A percentile compares a stretch with the other conserved stretches of the same genome.
Conservation (phyloP, 495 filamentous ascomycete species). For the Apiosordaria backusii region DNA sequence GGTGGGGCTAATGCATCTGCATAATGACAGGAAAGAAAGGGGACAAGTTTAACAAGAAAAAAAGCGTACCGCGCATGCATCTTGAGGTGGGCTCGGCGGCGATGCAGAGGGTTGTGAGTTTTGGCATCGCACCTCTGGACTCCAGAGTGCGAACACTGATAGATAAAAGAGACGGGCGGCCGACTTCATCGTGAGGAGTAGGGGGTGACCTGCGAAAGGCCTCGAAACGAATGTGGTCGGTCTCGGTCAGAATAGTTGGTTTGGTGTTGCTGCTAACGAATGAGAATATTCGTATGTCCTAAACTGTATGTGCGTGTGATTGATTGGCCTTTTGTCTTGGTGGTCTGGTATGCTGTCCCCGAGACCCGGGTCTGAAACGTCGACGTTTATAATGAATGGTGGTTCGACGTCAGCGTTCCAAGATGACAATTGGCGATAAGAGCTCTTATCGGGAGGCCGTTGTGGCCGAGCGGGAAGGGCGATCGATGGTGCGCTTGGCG, state of each 20-base stretch:
- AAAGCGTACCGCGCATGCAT: conserved; percentile 49
- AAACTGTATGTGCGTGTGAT: not conserved
- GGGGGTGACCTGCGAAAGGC: not conserved
- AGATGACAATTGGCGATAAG: conserved; percentile 19
- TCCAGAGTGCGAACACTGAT: conserved; percentile 70
- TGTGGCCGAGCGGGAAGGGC: not conserved
- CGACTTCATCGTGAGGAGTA: conserved; percentile 54
- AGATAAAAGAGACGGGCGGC: conserved; percentile 69
- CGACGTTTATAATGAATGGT: not conserved
- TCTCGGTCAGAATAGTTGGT: not conserved
- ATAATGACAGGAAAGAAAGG: conserved; percentile 16
- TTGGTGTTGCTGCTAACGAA: not conserved
- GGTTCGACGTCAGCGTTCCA: conserved; percentile 11
- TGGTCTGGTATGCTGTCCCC: conserved; percentile 2
- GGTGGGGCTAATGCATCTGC: conserved; percentile 20
- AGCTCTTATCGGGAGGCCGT: conserved; percentile 9
- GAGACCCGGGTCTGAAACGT: conserved; percentile 24
- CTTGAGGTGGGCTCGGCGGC: conserved; percentile 33
- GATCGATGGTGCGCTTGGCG: conserved; percentile 13
- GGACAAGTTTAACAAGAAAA: conserved; percentile 10
- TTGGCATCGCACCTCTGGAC: conserved; percentile 46
- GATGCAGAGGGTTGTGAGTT: conserved; percentile 17
- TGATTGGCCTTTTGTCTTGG: not conserved
- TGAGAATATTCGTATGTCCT: not conserved
- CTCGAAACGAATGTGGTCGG: not conserved